Evolutionary conservation across 768 basidiomycete species (phyloP).

Genomic region (Pleurotus platypus): DNA sequence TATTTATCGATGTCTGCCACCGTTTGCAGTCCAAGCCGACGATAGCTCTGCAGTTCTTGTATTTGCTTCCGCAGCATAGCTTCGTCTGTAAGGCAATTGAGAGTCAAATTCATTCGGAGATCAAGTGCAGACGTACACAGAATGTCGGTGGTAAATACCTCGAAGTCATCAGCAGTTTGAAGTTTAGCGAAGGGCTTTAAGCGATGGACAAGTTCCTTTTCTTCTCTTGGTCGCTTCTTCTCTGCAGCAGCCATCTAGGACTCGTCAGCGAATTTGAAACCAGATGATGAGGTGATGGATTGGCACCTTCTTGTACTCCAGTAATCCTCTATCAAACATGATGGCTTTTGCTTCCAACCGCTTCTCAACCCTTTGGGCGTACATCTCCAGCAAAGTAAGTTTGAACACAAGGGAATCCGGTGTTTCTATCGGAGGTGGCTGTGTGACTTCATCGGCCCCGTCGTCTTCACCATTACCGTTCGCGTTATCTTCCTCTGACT

Average conservation of each 20-base stretch:
- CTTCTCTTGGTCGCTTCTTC: constrained; percentile 87
- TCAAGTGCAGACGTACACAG: constrained; percentile 58
- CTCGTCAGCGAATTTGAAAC: background rate
- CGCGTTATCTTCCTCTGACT: constrained; percentile 43
- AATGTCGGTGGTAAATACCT: constrained; percentile 82
- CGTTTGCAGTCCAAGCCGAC: constrained; percentile 80
- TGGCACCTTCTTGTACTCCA: constrained; percentile 91
- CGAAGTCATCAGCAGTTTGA: constrained; percentile 90
- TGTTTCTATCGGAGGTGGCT: constrained; percentile 81
- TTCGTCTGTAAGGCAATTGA: constrained; percentile 58
- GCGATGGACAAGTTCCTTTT: constrained; percentile 85
- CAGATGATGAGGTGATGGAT: background rate
- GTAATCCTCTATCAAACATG: constrained; percentile 86
- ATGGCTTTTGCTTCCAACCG: constrained; percentile 81
- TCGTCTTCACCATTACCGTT: constrained; percentile 42
- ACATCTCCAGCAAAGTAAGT: constrained; percentile 85
- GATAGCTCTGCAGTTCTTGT: constrained; percentile 87
- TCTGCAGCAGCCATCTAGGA: constrained; percentile 84
- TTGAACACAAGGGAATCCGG: constrained; percentile 84
- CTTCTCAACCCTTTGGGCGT: constrained; percentile 84
- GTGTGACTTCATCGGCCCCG: constrained; percentile 60
- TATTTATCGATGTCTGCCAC: constrained; percentile 90
- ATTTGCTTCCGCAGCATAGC: constrained; percentile 83
- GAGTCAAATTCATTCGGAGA: too few species aligned
- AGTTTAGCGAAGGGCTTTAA: constrained; percentile 88